Percentiles rank a stretch among this genome's conserved stretches.
Evolutionary conservation across 2,329 filamentous ascomycete genomes (phyloP).

Genomic region (Juglanconis oblonga): DNA sequence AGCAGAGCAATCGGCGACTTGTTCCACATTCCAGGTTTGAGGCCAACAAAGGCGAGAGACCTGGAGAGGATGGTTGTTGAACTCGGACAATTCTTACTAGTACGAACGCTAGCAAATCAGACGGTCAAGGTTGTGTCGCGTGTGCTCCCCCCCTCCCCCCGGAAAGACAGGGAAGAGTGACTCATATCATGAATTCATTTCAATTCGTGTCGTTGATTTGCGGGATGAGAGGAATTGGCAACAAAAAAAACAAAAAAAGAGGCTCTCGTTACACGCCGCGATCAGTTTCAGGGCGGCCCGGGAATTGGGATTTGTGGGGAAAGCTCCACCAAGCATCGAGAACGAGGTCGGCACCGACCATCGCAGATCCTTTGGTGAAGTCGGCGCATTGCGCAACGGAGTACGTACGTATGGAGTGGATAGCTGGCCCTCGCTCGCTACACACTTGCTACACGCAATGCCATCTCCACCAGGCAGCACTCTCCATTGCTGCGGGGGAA

Average conservation of each 20-base stretch:
- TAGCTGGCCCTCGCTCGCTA: too few species aligned
- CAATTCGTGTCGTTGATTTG: conserved; percentile 3
- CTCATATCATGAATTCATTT: conserved; percentile 1
- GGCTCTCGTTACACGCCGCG: not conserved
- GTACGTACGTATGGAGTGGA: too few species aligned
- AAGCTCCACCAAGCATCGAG: not conserved
- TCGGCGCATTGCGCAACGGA: not conserved
- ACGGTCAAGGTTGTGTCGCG: not conserved
- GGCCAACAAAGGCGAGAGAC: too few species aligned
- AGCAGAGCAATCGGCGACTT: too few species aligned
- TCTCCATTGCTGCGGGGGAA: too few species aligned
- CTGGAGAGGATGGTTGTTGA: too few species aligned
- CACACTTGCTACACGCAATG: too few species aligned
- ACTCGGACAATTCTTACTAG: not conserved
- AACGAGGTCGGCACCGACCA: not conserved
- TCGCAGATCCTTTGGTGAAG: not conserved
- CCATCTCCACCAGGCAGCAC: too few species aligned
- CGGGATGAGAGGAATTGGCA: not conserved
- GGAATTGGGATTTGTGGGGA: not conserved
- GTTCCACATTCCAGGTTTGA: too few species aligned
- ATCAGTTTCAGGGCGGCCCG: not conserved
- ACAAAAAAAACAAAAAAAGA: not conserved
- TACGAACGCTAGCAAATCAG: not conserved
- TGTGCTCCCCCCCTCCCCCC: not conserved
- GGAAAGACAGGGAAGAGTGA: conserved; percentile 8